These are phyloP conservation scores for Posidonia oceanica DNA, from an alignment of 116 monocot species.

Conservation along the genomic window DNA sequence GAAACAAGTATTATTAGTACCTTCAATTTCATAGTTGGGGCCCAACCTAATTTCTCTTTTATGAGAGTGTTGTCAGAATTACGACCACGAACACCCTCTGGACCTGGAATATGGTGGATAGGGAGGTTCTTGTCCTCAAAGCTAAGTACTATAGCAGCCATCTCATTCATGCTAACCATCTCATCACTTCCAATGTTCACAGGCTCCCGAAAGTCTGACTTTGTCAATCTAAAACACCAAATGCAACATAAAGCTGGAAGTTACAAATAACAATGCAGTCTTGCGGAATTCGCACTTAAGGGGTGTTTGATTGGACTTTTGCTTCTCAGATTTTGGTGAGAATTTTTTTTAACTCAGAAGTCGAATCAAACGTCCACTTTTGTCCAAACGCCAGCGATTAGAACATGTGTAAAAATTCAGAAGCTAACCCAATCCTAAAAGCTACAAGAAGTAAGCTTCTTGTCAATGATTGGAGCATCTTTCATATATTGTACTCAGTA, in stretches of 20 bases:
- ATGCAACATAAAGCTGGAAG: neutral
- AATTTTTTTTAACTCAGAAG: too few relatives aligned
- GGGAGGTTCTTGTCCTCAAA: slow-evolving; percentile 83
- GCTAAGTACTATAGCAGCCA: slow-evolving; percentile 92
- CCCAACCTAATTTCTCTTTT: slow-evolving; percentile 97
- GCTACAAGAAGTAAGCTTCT: too few relatives aligned
- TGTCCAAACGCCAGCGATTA: too few relatives aligned
- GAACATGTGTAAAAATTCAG: too few relatives aligned
- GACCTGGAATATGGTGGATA: slow-evolving; percentile 98
- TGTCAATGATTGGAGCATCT: too few relatives aligned
- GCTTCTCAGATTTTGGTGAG: too few relatives aligned
- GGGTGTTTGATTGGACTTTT: too few relatives aligned
- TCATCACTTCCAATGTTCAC: slow-evolving; percentile 98
- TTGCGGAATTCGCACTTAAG: too few relatives aligned
- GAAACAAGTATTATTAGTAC: slow-evolving; percentile 14
- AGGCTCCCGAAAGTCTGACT: slow-evolving; percentile 93
- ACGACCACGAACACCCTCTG: slow-evolving; percentile 95
- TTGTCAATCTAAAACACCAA: slow-evolving; percentile 53
- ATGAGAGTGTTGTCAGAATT: slow-evolving; percentile 95
- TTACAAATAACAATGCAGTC: too few relatives aligned
- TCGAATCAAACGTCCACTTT: too few relatives aligned
- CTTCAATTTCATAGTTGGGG: slow-evolving; percentile 93
- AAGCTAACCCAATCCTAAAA: too few relatives aligned
- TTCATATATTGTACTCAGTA: too few relatives aligned
- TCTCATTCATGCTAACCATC: slow-evolving; percentile 99